Evolutionary conservation across 192 early-diverging fungal genomes (phyloP).

Genomic region (Backusella parvicylindrica): DNA sequence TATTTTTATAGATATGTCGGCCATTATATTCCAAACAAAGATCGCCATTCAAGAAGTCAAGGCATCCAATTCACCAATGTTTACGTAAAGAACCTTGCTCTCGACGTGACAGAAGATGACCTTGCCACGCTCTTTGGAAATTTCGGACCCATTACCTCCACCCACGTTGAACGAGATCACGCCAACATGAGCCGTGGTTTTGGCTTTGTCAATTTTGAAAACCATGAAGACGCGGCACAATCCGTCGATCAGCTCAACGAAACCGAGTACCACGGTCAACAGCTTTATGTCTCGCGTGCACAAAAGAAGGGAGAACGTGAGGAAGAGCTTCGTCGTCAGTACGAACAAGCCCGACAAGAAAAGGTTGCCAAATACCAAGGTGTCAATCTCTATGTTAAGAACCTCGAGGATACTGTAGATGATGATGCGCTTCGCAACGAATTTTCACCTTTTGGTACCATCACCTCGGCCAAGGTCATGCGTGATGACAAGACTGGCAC

Average conservation of each 20-base stretch:
- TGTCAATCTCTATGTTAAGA: constrained; percentile 98
- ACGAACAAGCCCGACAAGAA: constrained; percentile 93
- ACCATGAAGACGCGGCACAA: constrained; percentile 82
- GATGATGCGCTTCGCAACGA: constrained; percentile 96
- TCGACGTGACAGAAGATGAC: constrained; percentile 74
- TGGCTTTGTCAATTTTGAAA: constrained; percentile 96
- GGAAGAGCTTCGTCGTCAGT: constrained; percentile 93
- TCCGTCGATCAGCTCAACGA: constrained; percentile 95
- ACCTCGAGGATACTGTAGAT: constrained; percentile 94
- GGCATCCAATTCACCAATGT: constrained; percentile 97
- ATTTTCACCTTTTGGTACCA: constrained; percentile 93
- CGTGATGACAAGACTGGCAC: constrained; percentile 78
- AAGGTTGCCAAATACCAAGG: constrained; percentile 98
- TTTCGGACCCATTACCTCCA: constrained; percentile 85
- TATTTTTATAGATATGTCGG: constrained; percentile 71
- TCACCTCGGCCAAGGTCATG: constrained; percentile 98
- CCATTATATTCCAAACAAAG: constrained; percentile 87
- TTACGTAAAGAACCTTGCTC: constrained; percentile 94
- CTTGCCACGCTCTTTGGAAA: constrained; percentile 74
- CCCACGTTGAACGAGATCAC: constrained; percentile 71
- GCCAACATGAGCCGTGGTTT: constrained; percentile 87
- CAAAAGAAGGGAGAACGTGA: constrained; percentile 99
- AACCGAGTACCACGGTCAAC: constrained; percentile 85
- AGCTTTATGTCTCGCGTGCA: constrained; percentile 93
- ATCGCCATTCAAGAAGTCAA: constrained; percentile 88